Evolutionary conservation across 1,139 yeast genomes (phyloP), one percentile per base, ranked within the genome.

Genomic region (Magnusiomyces magnusii): DNA sequence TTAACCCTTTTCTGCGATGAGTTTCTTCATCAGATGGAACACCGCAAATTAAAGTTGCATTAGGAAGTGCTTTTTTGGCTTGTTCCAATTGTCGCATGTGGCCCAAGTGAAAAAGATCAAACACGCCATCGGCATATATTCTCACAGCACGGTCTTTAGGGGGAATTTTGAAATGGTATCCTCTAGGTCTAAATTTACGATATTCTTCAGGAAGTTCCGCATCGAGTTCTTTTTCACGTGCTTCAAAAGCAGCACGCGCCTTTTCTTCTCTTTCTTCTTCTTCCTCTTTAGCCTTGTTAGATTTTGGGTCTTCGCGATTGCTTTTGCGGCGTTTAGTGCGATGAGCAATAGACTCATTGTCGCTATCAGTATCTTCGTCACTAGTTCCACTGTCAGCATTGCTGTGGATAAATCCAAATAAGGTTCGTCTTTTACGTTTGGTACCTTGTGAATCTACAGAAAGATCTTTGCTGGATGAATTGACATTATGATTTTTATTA

Each of bases 121-220:
- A 93, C 25, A 93, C 97, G 55, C 99, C 99, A 73, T 93, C 99
- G 3, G 99, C 99, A 70, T 93, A 93, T 25, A 93, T 82, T 63
- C 99, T 80, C 47, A 93, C 84, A 0, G 97, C 93, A 61, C 97
- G 80, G 69, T 87, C 96, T 17, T 74, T 76, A 0, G 97, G 95
- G 2, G 99, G 99, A 34, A 85, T 66, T 66, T 89, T 90, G 73
- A 93, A 83, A 65, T 75, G 65, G 66, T 66, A 73, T 31, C 76
- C 76, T 25, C 71, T 61, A 5, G 76, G 76, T 19, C 77, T 64
- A 65, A 70, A 69, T 62, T 69, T 69, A 41, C 76, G 69, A 63
- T 71, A 71, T 58, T 71, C 64, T 5, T 67, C 71, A 19, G 68
- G 90, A 54, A 86, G 74, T 64, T 76, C 80, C 13, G 74, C 82